A percentile compares a stretch with the other conserved stretches of the same genome.
Evolutionary conservation across 345 rosid genomes (phyloP).

Genomic region (Trapa incisa): DNA sequence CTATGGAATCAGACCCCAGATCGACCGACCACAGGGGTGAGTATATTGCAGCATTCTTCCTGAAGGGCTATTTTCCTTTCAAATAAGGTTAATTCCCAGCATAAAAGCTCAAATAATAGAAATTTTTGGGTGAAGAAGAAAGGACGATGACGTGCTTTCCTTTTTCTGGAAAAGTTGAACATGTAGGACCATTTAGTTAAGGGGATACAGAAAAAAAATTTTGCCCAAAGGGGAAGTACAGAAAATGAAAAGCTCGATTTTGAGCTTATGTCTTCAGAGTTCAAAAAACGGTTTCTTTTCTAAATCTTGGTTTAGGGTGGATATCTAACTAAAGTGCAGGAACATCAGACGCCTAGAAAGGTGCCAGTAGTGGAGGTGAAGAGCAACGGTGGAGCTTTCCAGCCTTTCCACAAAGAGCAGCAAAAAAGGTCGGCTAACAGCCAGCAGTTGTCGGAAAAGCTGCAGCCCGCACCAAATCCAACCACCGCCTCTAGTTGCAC

Average conservation of each 20-base stretch:
- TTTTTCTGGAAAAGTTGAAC: neutral
- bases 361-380: conserved; percentile 54
- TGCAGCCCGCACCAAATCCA: conserved; percentile 12
- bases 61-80: no score
- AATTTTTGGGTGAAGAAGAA: no score
- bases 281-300: neutral
- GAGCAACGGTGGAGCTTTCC: conserved; percentile 64
- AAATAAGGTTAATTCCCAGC: no score
- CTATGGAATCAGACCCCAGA: conserved; percentile 75
- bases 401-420: conserved; percentile 46
- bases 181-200: no score
- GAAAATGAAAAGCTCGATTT: no score
- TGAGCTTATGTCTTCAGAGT: no score
- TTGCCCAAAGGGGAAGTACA: no score
- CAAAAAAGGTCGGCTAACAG: conserved; percentile 23
- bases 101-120: no score
- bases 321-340: conserved; percentile 6
- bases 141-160: neutral
- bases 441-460: conserved; percentile 14
- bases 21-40: conserved; percentile 34
- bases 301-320: neutral
- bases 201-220: no score
- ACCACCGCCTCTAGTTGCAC: conserved; percentile 44
- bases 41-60: no score
- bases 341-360: conserved; percentile 24